Percentiles rank a stretch among this genome's conserved stretches.
These are phyloP conservation scores for Strobilomyces echinocephalus DNA, from an alignment of 768 basidiomycete genomes.

Conservation along the genomic window DNA sequence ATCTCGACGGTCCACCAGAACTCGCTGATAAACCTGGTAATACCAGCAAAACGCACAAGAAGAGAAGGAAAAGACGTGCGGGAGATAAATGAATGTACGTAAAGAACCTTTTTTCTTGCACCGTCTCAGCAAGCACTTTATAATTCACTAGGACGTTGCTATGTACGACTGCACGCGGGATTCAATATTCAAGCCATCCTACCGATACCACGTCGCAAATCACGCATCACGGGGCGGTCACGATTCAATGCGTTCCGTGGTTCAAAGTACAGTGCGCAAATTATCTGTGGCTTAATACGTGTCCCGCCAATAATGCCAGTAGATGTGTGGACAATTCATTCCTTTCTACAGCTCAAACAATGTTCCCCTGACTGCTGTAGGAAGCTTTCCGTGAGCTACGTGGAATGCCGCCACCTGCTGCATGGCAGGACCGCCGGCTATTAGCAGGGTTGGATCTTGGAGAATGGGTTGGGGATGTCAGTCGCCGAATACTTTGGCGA, in stretches of 20 bases:
- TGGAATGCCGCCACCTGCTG: constrained; percentile 1
- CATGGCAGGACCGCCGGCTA: constrained; percentile 17
- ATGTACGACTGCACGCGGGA: not conserved
- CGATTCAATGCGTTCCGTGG: not conserved
- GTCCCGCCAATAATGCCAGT: constrained; percentile 5
- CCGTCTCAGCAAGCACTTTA: not conserved
- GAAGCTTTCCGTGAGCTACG: constrained; percentile 20
- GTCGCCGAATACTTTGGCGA: constrained; percentile 8
- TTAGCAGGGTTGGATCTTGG: constrained; percentile 12
- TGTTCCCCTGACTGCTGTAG: constrained; percentile 8
- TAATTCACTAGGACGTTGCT: too few species aligned
- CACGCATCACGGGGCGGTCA: not conserved
- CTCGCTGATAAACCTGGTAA: constrained; percentile 11
- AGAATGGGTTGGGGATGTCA: constrained; percentile 13
- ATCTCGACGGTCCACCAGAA: constrained; percentile 48
- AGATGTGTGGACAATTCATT: constrained; percentile 4
- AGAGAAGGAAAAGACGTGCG: constrained; percentile 46
- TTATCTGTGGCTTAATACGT: constrained; percentile 19
- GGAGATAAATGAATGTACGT: constrained; percentile 16
- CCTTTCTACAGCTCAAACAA: constrained; percentile 4
- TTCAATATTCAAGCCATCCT: not conserved
- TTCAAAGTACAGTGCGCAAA: constrained; percentile 1
- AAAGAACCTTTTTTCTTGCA: not conserved
- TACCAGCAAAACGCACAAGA: constrained; percentile 26
- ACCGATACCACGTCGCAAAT: not conserved